Evolutionary conservation across 208 protist species (phyloP).

Genomic region (Zelonia costaricensis): DNA sequence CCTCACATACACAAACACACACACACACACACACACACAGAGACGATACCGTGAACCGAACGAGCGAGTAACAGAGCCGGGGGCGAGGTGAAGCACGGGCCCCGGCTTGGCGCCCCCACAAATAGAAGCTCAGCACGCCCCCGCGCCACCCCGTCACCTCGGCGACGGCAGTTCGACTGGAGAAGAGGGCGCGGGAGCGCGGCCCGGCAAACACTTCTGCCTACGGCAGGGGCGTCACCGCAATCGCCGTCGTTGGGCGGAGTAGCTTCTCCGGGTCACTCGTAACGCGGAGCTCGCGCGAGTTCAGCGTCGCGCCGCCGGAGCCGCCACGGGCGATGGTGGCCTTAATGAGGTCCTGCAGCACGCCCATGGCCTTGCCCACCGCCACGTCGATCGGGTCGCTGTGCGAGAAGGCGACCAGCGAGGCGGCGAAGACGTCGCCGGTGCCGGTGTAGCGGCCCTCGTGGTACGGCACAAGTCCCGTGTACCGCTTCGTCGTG

Average conservation of each 20-base stretch:
- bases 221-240: constrained; percentile 41
- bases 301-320: constrained; percentile 48
- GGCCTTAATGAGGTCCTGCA: constrained; percentile 82
- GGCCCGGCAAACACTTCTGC: no score
- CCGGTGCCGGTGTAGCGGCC: constrained; percentile 89
- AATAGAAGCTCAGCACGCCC: no score
- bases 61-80: no score
- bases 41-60: no score
- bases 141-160: no score
- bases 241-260: constrained; percentile 38
- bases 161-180: no score
- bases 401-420: constrained; percentile 68
- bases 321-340: constrained; percentile 55
- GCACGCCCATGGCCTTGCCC: constrained; percentile 78
- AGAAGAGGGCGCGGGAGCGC: no score
- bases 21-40: neutral
- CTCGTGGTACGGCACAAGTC: constrained; percentile 66
- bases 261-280: constrained; percentile 48
- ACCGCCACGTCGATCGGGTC: constrained; percentile 59
- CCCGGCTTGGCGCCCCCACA: no score
- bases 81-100: no score
- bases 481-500: constrained; percentile 51
- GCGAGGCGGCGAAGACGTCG: constrained; percentile 77
- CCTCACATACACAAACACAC: no score
- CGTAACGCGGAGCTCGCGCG: constrained; percentile 79